Percentiles rank a stretch among this genome's conserved stretches.
These are phyloP conservation scores for Penicillium antarcticum DNA, from an alignment of 495 filamentous ascomycete genomes.

Conservation along the genomic window DNA sequence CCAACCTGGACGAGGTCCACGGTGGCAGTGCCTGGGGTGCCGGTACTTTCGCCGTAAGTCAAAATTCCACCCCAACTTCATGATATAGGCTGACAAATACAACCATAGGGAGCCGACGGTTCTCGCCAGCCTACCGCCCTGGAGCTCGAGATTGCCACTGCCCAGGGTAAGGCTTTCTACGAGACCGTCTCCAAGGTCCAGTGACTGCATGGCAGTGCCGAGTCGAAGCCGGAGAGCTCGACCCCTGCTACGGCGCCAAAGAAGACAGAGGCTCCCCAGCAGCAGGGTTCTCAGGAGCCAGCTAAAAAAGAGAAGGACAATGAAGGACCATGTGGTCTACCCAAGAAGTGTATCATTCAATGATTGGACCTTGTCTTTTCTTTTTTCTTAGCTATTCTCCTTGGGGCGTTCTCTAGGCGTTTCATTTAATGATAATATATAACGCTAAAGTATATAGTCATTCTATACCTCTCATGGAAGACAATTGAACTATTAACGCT, in stretches of 20 bases:
- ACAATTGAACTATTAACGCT: too few species aligned
- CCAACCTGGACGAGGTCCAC: constrained; percentile 70
- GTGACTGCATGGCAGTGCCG: constrained; percentile 76
- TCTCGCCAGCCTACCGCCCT: constrained; percentile 70
- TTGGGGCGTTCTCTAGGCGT: constrained; percentile 20
- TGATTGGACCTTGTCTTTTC: constrained; percentile 28
- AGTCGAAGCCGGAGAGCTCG: constrained; percentile 29
- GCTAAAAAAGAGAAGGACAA: constrained; percentile 35
- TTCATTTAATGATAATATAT: constrained; percentile 15
- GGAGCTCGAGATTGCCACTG: constrained; percentile 75
- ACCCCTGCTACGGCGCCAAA: constrained; percentile 21
- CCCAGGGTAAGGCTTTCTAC: constrained; percentile 87
- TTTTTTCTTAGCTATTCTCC: constrained; percentile 7
- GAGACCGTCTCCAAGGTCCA: constrained; percentile 68
- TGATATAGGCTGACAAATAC: not conserved
- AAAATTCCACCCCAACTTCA: not conserved
- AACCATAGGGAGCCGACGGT: constrained; percentile 59
- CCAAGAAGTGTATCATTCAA: constrained; percentile 61
- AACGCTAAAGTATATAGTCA: too few species aligned
- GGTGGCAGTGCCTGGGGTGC: constrained; percentile 93
- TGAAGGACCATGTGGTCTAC: constrained; percentile 68
- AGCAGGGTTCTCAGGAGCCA: constrained; percentile 27
- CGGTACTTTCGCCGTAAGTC: constrained; percentile 78
- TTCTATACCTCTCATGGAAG: too few species aligned
- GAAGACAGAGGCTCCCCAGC: constrained; percentile 20